Conservation (phyloP, 129 eudicot genomes). For the Artemisia argyi region DNA sequence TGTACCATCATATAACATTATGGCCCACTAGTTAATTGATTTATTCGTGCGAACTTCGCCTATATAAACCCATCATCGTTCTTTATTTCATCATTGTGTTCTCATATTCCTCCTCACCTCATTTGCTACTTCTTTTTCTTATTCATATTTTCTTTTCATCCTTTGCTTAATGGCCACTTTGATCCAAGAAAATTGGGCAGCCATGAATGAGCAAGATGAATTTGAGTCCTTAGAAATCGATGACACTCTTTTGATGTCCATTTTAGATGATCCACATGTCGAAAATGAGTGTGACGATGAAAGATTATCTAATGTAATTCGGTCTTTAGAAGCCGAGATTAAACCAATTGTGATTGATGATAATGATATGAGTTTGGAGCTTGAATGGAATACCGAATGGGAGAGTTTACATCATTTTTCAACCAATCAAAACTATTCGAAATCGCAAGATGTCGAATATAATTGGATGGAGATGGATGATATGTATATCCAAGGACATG, state of each 20-base stretch:
- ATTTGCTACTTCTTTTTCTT: neutral
- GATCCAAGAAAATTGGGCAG: slow-evolving; percentile 44
- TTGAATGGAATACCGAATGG: slow-evolving; percentile 33
- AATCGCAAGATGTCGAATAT: slow-evolving; percentile 32
- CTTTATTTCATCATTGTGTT: slow-evolving; percentile 27
- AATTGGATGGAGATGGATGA: slow-evolving; percentile 62
- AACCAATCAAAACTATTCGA: slow-evolving; percentile 23
- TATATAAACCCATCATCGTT: slow-evolving; percentile 25
- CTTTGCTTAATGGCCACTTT: slow-evolving; percentile 48
- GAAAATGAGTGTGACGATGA: slow-evolving; percentile 59
- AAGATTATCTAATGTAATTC: slow-evolving; percentile 46
- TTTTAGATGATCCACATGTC: slow-evolving; percentile 59
- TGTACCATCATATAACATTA: slow-evolving; percentile 30
- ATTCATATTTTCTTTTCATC: neutral
- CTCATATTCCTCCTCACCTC: slow-evolving; percentile 19
- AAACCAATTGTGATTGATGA: slow-evolving; percentile 33
- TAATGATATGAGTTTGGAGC: slow-evolving; percentile 23
- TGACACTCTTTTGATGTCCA: slow-evolving; percentile 50
- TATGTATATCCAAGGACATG: slow-evolving; percentile 30
- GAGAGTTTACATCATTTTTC: slow-evolving; percentile 25
- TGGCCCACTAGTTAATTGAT: slow-evolving; percentile 22
- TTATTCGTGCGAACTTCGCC: slow-evolving; percentile 18
- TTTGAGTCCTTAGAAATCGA: slow-evolving; percentile 37
- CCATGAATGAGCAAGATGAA: slow-evolving; percentile 26
- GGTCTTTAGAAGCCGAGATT: slow-evolving; percentile 66